Evolutionary conservation across 2,329 filamentous ascomycete species (phyloP), one percentile per base, ranked within the genome.

Genomic region (Aspergillus sp.): DNA sequence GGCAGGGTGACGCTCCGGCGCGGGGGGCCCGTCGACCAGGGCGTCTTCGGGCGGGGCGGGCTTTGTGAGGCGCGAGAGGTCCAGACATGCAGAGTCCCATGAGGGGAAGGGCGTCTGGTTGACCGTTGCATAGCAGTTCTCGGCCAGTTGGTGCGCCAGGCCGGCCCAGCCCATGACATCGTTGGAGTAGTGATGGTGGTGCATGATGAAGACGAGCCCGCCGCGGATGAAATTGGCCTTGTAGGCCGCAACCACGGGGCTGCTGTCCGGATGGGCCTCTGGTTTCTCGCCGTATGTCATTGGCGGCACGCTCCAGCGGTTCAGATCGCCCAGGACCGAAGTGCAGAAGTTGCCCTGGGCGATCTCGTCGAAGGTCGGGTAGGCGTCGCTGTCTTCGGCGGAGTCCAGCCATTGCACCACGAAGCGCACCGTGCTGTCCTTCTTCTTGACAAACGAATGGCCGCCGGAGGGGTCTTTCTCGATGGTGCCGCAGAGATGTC

Each of bases 161-260:
- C 50, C 48, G 0, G 53, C 51, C 61, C 63, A 66, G 3, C 60
- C 62, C 54, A 62, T 64, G 0, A 64, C 45, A 38, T 68, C 63
- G 36, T 61, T 63, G 26, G 55, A 41, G 29, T 60, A 68, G 35
- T 68, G 64, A 27, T 68, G 65, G 30, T 51, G 44, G 25, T 67
- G 61, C 31, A 60, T 62, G 20, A 55, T 58, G 32, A 68, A 55
- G 6, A 68, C 51, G 1, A 67, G 36, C 0, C 64, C 64, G 2
- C 63, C 63, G 0, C 45, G 52, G 15, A 67, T 47, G 25, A 68
- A 60, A 41, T 60, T 68, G 0, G 57, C 57, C 33, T 66, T 57
- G 43, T 60, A 68, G 0, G 53, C 61, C 0, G 63, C 48, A 0
- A 53, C 43, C 1, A 51, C 35, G 2, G 64, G 62, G 5, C 41